A percentile compares a stretch with the other conserved stretches of the same genome.
Evolutionary conservation across 148 eudicot genomes (phyloP).

Genomic region (Dianthus caryophyllus): DNA sequence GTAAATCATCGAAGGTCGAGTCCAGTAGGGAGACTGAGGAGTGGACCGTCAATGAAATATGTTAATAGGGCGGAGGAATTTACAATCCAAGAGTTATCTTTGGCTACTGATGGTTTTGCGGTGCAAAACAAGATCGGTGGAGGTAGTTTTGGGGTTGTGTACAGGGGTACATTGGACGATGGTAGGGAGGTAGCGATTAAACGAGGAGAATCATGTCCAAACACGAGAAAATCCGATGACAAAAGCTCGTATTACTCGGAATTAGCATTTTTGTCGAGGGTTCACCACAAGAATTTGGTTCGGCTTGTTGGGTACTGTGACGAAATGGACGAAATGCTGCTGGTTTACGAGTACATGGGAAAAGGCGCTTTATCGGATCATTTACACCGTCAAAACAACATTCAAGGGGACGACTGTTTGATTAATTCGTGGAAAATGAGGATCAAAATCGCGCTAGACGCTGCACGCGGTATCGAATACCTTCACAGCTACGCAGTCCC

Average conservation of each 20-base stretch:
- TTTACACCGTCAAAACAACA: constrained; percentile 62
- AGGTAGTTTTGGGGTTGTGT: constrained; percentile 88
- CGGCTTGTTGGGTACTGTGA: constrained; percentile 90
- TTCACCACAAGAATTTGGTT: constrained; percentile 91
- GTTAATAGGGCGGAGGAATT: constrained; percentile 74
- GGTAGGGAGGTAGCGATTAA: constrained; percentile 91
- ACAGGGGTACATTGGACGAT: constrained; percentile 65
- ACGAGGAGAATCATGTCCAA: constrained; percentile 56
- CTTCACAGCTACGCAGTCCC: constrained; percentile 93
- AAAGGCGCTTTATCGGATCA: constrained; percentile 89
- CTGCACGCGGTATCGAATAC: constrained; percentile 89
- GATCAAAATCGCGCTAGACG: constrained; percentile 72
- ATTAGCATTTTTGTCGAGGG: constrained; percentile 67
- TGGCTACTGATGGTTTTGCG: constrained; percentile 64
- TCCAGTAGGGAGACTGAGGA: constrained; percentile 73
- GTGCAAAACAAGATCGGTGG: constrained; percentile 74
- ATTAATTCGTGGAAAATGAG: constrained; percentile 81
- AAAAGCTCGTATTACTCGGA: constrained; percentile 83
- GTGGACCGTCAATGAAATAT: constrained; percentile 65
- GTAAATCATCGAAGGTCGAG: constrained; percentile 67
- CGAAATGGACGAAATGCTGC: constrained; percentile 74
- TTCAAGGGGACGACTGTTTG: constrained; percentile 41
- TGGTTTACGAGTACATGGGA: constrained; percentile 89
- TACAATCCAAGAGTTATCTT: constrained; percentile 51
- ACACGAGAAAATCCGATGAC: constrained; percentile 62